Conservation (phyloP, 495 filamentous ascomycete species). For the Tuber indicum region DNA sequence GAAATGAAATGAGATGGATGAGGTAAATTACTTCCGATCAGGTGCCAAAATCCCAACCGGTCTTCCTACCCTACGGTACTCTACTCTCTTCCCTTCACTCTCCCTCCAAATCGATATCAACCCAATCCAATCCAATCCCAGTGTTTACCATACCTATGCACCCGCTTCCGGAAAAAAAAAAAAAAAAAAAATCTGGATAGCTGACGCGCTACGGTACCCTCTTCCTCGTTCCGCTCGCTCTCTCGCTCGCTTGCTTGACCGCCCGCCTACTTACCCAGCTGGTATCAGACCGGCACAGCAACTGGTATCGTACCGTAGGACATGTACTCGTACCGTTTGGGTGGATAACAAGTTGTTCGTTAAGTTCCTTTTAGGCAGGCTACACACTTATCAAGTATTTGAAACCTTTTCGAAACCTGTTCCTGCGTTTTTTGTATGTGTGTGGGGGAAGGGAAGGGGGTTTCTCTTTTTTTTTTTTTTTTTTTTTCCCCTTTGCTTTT, state of each 20-base stretch:
- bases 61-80: background rate
- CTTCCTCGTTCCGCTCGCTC: background rate
- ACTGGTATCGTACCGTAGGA: background rate
- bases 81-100: background rate
- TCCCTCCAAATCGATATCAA: too few species aligned
- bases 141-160: too few species aligned
- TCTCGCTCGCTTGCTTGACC: background rate
- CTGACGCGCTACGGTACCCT: background rate
- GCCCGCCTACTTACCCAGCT: too few species aligned
- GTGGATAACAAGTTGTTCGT: background rate
- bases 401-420: background rate
- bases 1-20: background rate
- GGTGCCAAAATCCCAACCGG: background rate
- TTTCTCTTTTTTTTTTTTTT: background rate
- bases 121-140: too few species aligned
- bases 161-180: too few species aligned
- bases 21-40: background rate
- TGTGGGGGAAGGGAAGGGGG: background rate
- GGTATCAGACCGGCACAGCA: background rate
- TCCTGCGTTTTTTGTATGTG: background rate
- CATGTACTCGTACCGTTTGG: background rate
- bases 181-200: background rate
- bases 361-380: background rate
- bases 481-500: background rate
- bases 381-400: background rate